These are phyloP conservation scores for Solanum hybrid DNA, from an alignment of 305 asterid species.

Conservation along the genomic window DNA sequence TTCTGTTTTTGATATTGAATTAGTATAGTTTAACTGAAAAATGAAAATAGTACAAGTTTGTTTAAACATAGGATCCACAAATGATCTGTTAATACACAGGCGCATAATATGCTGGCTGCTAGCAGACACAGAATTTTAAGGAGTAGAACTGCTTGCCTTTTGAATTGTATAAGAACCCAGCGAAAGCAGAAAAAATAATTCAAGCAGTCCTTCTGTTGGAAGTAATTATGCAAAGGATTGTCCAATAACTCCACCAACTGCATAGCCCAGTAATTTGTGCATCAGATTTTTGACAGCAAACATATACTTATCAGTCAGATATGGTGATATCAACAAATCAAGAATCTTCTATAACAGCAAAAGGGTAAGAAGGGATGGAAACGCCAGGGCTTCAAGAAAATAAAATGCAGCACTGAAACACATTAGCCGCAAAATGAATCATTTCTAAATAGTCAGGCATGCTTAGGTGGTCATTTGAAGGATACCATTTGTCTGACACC, in stretches of 20 bases:
- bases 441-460: background rate
- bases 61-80: background rate
- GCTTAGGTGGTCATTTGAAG: background rate
- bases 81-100: background rate
- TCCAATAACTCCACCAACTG: constrained; percentile 96
- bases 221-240: constrained; percentile 81
- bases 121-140: background rate
- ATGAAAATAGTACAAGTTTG: background rate
- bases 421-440: background rate
- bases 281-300: background rate
- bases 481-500: background rate
- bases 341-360: background rate
- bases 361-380: background rate
- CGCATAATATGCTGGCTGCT: background rate
- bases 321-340: background rate
- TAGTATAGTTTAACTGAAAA: background rate
- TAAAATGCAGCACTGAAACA: background rate
- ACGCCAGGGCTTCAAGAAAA: background rate
- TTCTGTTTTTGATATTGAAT: background rate
- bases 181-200: constrained; percentile 98
- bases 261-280: constrained; percentile 11
- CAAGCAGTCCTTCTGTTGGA: constrained; percentile 80
- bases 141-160: constrained; percentile 50
- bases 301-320: background rate
- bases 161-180: constrained; percentile 96